Evolutionary conservation across 1,284 basidiomycete genomes (phyloP), one percentile per base, ranked within the genome.

Genomic region (Rhodotorula sp.): DNA sequence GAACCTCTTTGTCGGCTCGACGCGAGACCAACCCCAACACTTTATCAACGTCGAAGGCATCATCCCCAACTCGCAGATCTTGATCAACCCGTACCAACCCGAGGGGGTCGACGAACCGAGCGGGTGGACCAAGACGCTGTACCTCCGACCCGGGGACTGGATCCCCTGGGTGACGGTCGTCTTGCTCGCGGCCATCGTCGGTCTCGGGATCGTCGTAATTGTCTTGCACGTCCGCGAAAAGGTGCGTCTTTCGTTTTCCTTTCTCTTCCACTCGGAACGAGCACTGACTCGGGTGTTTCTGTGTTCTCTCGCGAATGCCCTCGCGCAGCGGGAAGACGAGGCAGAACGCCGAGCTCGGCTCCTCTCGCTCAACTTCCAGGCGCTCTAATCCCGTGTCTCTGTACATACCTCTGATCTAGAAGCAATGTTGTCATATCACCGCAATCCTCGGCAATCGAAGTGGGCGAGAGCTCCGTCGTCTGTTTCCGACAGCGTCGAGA

Each of bases 51-150:
- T 99, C 84, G 96, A 99, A 79, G 94, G 95, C 42, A 89, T 99
- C 24, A 93, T 99, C 57, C 96, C 96, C 1, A 99, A 99, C 80
- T 95, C 93, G 7, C 94, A 95, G 78, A 87, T 99, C 14, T 89
- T 99, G n/a, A 92, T 99, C 76, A 87, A 91, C 56, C 95, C 95
- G 0, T 90, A 90, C 6, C 82, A 82, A 67, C 76, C 84, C 0
- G 80, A 78, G 12, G 79, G 75, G 37, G 79, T 81, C 2, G 83
- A 84, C 17, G 84, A 84, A 37, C 65, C 60, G 12, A 63, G 84
- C 33, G 82, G 82, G 48, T 99, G 96, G 96, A 90, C 87, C 76
- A 87, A 88, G 68, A 91, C 97, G 83, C 82, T 99, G 69, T 99
- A 93, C 79, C 82, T 99, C 76, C 85, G 94, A 58, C 95, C 95